Conservation (phyloP, 495 filamentous ascomycete species). For the Trichoderma reesei region DNA sequence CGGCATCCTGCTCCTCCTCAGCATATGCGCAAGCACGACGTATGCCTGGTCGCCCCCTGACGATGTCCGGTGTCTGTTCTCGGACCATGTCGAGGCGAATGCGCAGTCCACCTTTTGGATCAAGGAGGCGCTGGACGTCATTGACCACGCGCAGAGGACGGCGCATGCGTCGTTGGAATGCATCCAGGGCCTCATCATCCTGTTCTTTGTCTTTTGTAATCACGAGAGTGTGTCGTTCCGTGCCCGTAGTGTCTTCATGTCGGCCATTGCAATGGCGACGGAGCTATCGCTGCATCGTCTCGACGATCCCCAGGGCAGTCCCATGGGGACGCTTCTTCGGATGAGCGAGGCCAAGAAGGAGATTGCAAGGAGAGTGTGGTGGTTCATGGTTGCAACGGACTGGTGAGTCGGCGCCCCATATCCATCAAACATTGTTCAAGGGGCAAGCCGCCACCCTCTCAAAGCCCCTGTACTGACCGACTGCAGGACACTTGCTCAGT, state of each 20-base stretch:
- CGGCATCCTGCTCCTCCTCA: slow-evolving; percentile 27
- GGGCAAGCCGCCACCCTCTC: not conserved
- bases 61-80: slow-evolving; percentile 17
- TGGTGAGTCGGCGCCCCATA: no score
- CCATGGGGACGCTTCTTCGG: not conserved
- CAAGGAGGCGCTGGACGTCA: slow-evolving; percentile 24
- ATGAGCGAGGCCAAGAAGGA: slow-evolving; percentile 19
- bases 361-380: slow-evolving; percentile 34
- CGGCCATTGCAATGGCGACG: slow-evolving; percentile 24
- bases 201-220: slow-evolving; percentile 26
- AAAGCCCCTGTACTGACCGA: not conserved
- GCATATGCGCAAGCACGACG: slow-evolving; percentile 31
- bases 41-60: slow-evolving; percentile 28
- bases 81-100: slow-evolving; percentile 22
- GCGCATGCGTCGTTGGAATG: slow-evolving; percentile 28
- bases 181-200: slow-evolving; percentile 30
- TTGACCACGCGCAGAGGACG: slow-evolving; percentile 26
- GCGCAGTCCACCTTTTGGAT: slow-evolving; percentile 25
- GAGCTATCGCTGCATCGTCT: slow-evolving; percentile 31
- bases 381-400: slow-evolving; percentile 34
- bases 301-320: slow-evolving; percentile 20
- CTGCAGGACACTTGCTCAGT: slow-evolving; percentile 8
- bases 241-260: slow-evolving; percentile 20
- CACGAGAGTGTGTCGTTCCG: slow-evolving; percentile 27
- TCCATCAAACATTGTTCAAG: not conserved